These are phyloP conservation scores for Purpureocillium takamizusanense DNA, from an alignment of 2,329 filamentous ascomycete genomes.

Conservation along the genomic window DNA sequence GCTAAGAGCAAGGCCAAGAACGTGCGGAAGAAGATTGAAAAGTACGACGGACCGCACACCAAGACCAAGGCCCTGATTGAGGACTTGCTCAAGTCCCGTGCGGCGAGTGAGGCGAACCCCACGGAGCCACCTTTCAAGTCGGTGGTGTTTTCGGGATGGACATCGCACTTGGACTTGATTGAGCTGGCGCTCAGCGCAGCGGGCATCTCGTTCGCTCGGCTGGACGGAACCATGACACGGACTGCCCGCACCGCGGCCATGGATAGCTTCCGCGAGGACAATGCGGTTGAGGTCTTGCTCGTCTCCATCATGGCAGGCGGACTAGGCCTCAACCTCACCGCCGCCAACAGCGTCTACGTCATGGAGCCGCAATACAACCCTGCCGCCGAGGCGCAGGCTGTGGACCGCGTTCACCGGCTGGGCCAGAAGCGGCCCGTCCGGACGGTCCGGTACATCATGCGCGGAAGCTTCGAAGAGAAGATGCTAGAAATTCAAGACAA, in stretches of 20 bases:
- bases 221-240: slow-evolving; percentile 85
- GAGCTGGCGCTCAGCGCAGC: slow-evolving; percentile 65
- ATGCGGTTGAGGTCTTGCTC: slow-evolving; percentile 67
- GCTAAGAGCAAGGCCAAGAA: slow-evolving; percentile 22
- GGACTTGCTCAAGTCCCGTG: slow-evolving; percentile 58
- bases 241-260: slow-evolving; percentile 65
- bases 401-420: slow-evolving; percentile 85
- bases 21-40: slow-evolving; percentile 48
- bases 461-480: slow-evolving; percentile 84
- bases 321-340: slow-evolving; percentile 81
- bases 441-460: slow-evolving; percentile 88
- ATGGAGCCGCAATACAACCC: slow-evolving; percentile 99
- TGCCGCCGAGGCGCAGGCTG: slow-evolving; percentile 84
- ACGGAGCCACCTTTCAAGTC: slow-evolving; percentile 75
- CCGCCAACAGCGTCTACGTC: slow-evolving; percentile 80
- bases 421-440: slow-evolving; percentile 83
- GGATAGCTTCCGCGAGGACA: slow-evolving; percentile 66
- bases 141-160: slow-evolving; percentile 96
- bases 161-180: slow-evolving; percentile 86
- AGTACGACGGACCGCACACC: slow-evolving; percentile 80
- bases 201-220: slow-evolving; percentile 63
- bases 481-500: slow-evolving; percentile 84
- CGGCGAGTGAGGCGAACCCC: slow-evolving; percentile 50
- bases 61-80: slow-evolving; percentile 78
- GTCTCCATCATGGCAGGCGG: slow-evolving; percentile 91